These are phyloP conservation scores for Nasturtium officinale DNA, from an alignment of 345 rosid species.

Conservation along the genomic window DNA sequence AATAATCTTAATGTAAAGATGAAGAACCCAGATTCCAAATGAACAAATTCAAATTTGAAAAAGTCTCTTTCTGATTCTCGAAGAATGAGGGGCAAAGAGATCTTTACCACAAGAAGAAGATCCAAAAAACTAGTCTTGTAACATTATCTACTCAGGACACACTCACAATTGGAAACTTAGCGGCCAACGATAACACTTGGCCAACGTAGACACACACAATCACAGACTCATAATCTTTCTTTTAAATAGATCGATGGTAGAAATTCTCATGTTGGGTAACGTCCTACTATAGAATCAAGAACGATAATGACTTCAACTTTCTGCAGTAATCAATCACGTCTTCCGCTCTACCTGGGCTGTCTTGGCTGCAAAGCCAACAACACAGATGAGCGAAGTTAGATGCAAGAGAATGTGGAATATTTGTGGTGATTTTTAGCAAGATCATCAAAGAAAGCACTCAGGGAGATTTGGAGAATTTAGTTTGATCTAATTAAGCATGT, in stretches of 20 bases:
- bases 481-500: slow-evolving; percentile 12
- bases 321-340: slow-evolving; percentile 46
- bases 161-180: slow-evolving; percentile 37
- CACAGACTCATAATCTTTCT: slow-evolving; percentile 34
- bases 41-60: too few relatives aligned
- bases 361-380: slow-evolving; percentile 58
- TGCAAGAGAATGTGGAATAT: background rate
- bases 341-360: slow-evolving; percentile 58
- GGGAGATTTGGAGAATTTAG: slow-evolving; percentile 3
- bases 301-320: slow-evolving; percentile 27
- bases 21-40: too few relatives aligned
- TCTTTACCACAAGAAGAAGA: slow-evolving; percentile 32
- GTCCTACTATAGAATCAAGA: slow-evolving; percentile 25
- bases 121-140: slow-evolving; percentile 52
- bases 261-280: slow-evolving; percentile 10
- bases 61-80: too few relatives aligned
- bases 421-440: slow-evolving; percentile 3
- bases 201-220: slow-evolving; percentile 38
- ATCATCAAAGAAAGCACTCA: slow-evolving; percentile 1
- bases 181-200: slow-evolving; percentile 31
- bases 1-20: too few relatives aligned
- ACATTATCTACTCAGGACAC: slow-evolving; percentile 50
- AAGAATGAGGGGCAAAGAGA: too few relatives aligned
- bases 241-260: slow-evolving; percentile 42
- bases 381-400: background rate